Conservation (phyloP, 1,139 yeast species). For the Wickerhamomyces sp. region DNA sequence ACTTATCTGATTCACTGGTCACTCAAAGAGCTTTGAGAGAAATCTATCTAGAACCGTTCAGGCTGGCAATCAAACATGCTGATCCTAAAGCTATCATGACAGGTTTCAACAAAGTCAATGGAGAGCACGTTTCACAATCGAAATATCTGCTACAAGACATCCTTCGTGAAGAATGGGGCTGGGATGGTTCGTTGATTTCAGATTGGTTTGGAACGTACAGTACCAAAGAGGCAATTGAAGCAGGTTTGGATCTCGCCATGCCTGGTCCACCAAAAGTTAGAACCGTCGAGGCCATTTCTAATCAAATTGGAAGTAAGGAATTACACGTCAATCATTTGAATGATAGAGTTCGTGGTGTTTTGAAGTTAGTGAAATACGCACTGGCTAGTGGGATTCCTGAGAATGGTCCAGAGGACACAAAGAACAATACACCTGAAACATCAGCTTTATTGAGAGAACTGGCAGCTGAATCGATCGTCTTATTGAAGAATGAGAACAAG, state of each 20-base stretch:
- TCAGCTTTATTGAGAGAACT: slow-evolving; percentile 36
- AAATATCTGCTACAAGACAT: slow-evolving; percentile 36
- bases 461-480: slow-evolving; percentile 46
- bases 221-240: slow-evolving; percentile 39
- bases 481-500: slow-evolving; percentile 44
- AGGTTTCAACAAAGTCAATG: slow-evolving; percentile 52
- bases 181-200: slow-evolving; percentile 50
- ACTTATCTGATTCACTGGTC: slow-evolving; percentile 39
- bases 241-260: slow-evolving; percentile 56
- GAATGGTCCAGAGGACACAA: slow-evolving; percentile 27
- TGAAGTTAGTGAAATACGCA: slow-evolving; percentile 40
- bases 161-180: slow-evolving; percentile 49
- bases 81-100: slow-evolving; percentile 53
- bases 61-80: slow-evolving; percentile 43
- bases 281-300: slow-evolving; percentile 32
- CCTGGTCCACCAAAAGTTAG: slow-evolving; percentile 52
- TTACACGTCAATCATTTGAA: slow-evolving; percentile 20
- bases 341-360: slow-evolving; percentile 39
- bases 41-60: slow-evolving; percentile 54
- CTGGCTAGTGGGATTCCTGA: slow-evolving; percentile 32
- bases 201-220: slow-evolving; percentile 59
- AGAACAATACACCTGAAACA: slow-evolving; percentile 37
- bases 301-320: slow-evolving; percentile 31
- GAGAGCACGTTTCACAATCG: slow-evolving; percentile 45
- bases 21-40: slow-evolving; percentile 56